Base-by-base conservation (phyloP, 2,329 filamentous ascomycete species). In the Drechslerella stenobrocha region DNA sequence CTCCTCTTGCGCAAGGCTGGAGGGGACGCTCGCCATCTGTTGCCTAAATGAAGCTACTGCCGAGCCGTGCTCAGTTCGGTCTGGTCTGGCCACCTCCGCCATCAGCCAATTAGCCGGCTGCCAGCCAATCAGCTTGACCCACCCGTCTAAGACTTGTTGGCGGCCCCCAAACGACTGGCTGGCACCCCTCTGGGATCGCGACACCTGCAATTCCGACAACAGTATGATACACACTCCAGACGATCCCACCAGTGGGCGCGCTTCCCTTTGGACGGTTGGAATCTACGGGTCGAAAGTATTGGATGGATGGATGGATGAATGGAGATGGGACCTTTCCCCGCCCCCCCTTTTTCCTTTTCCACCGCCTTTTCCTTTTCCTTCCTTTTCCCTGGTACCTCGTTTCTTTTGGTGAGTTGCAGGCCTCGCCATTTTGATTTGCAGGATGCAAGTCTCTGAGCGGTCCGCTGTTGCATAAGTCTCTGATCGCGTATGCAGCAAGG, bases 401-500 rank as follows among this genome's bases (percentile, higher is more conserved):
- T 48, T 47, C 52, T 48, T 32, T 28, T 35, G 44, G 52, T 64
- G 51, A 51, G 52, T 51, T n/a, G n/a, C n/a, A n/a, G n/a, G n/a
- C n/a, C 37, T 59, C 61, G 53, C 61, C 61, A 66, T 66, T 59
- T 42, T 66, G 61, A 59, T 66, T 66, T 66, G 61, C 61, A 66
- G 53, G 61, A 66, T 66, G 61, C 61, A 66, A 66, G 61, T 66
- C 61, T 66, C 61, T 66, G 61, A 66, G 61, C 61, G 61, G 61
- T 66, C 61, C 61, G 61, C 61, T 66, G 58, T 66, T 66, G 61
- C 61, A 66, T 66, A 66, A 66, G 61, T 66, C 61, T 66, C 61
- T 66, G 61, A 59, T 66, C 61, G 61, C 61, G 61, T 66, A 59
- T 66, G 61, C 61, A 66, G 55, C 61, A 44, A 52, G 61, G 61